phyloP scores from a whole-genome alignment of 306 rosid species.

The Trifolium pratense region DNA sequence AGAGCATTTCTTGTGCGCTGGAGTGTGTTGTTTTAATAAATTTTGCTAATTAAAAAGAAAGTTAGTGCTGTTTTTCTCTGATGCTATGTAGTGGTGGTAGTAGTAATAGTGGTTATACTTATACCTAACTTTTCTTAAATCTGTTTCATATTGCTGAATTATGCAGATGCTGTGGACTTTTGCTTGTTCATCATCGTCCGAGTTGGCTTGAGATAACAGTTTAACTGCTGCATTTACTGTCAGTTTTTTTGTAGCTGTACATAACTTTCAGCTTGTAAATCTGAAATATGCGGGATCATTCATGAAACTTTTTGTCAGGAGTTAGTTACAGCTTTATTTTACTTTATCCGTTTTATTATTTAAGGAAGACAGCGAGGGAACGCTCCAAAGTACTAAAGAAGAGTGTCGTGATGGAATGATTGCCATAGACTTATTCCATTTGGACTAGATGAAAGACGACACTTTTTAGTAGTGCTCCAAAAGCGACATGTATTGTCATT shows the following conservation, averaged over 20 bases:
- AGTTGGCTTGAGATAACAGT: slow-evolving; percentile 40
- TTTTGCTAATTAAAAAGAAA: no score
- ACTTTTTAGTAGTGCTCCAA: slow-evolving; percentile 20
- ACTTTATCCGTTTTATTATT: neutral
- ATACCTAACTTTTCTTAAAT: neutral
- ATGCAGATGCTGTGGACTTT: slow-evolving; percentile 56
- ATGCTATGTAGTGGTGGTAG: neutral
- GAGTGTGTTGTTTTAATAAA: no score
- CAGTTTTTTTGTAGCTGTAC: slow-evolving; percentile 45
- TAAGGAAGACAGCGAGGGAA: slow-evolving; percentile 38
- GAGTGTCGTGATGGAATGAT: slow-evolving; percentile 22
- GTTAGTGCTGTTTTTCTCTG: slow-evolving; percentile 8
- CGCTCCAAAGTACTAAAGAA: slow-evolving; percentile 38
- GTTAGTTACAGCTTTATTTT: slow-evolving; percentile 33
- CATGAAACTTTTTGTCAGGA: slow-evolving; percentile 37
- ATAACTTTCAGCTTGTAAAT: slow-evolving; percentile 60
- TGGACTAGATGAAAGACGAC: no score
- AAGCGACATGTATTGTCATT: slow-evolving; percentile 38
- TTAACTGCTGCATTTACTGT: slow-evolving; percentile 41
- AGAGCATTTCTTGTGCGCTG: no score
- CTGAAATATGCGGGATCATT: slow-evolving; percentile 45
- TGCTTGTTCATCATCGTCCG: slow-evolving; percentile 32
- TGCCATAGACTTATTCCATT: no score
- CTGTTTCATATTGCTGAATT: slow-evolving; percentile 38
- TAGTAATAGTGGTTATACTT: neutral